Evolutionary conservation across 306 rosid species (phyloP), one percentile per base, ranked within the genome.

Genomic region (Cucurbita argyrosperma): DNA sequence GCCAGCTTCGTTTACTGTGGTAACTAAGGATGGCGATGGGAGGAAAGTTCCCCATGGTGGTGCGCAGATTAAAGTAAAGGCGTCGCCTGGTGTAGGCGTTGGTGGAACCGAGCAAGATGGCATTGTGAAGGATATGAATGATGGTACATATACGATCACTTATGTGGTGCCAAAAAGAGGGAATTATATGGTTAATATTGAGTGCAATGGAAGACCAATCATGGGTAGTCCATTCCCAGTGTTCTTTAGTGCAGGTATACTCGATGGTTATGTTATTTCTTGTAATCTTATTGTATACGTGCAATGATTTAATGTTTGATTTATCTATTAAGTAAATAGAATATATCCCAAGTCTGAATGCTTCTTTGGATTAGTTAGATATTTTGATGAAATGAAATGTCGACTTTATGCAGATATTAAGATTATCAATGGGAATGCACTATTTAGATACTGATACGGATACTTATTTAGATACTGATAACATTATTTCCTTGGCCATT

Each of bases 171-270:
- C 96, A 0, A 95, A 91, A 78, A 83, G 97, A 80, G 97, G 99
- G 86, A 95, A 89, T 84, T 95, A 95, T 75, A 95, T 95, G 99
- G 96, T 95, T 59, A 82, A 69, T 73, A 82, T 91, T 76, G 99
- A 95, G 66, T 91, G 97, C 60, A 95, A 87, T 80, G 97, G 96
- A 77, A 95, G 80, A 77, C 87, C 97, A 45, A 91, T 95, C 81
- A 84, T 89, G 97, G 99, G 99, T 54, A 95, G 97, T 64, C 97
- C 97, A 0, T 95, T 95, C 80, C 99, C 99, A 1, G 99, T 95
- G 78, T 95, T 95, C 84, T 95, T 95, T 80, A 95, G 97, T 89
- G 92, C 94, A 89, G 99, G 97, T 95, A 30, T 30, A 90, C 67
- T 76, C 39, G 10, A 69, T 54, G 53, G 26, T 75, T 19, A 8